Conservation (phyloP, 148 eudicot genomes). For the Chenopodium formosanum region DNA sequence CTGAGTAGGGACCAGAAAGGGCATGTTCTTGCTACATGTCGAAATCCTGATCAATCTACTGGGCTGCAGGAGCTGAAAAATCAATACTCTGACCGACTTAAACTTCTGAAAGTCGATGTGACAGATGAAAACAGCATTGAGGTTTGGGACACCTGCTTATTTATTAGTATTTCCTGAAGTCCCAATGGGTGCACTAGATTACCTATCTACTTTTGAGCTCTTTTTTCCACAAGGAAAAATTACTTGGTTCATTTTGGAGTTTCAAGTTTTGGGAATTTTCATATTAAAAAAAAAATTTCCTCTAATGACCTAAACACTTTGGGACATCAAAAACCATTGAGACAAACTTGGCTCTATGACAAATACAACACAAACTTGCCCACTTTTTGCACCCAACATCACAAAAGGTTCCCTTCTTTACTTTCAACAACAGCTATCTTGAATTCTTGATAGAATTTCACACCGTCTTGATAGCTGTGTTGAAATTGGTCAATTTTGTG, state of each 20-base stretch:
- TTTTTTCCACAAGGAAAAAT: not conserved
- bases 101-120: slow-evolving; percentile 66
- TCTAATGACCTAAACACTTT: not conserved
- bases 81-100: slow-evolving; percentile 66
- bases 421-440: not conserved
- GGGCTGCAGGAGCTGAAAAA: slow-evolving; percentile 68
- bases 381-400: not conserved
- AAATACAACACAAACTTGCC: not conserved
- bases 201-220: not conserved
- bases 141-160: slow-evolving; percentile 36
- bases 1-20: slow-evolving; percentile 64
- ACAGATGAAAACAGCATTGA: slow-evolving; percentile 71
- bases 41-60: slow-evolving; percentile 61
- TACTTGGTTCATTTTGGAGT: not conserved
- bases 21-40: slow-evolving; percentile 82
- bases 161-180: not conserved
- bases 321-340: not conserved
- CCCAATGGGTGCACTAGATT: not conserved
- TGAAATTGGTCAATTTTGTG: not conserved
- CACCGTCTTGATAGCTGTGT: not conserved
- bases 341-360: not conserved
- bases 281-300: no score
- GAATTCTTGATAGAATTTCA: not conserved
- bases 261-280: not conserved
- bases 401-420: not conserved